Evolutionary conservation across 2,329 filamentous ascomycete genomes (phyloP).

Genomic region (Apiospora hydei): DNA sequence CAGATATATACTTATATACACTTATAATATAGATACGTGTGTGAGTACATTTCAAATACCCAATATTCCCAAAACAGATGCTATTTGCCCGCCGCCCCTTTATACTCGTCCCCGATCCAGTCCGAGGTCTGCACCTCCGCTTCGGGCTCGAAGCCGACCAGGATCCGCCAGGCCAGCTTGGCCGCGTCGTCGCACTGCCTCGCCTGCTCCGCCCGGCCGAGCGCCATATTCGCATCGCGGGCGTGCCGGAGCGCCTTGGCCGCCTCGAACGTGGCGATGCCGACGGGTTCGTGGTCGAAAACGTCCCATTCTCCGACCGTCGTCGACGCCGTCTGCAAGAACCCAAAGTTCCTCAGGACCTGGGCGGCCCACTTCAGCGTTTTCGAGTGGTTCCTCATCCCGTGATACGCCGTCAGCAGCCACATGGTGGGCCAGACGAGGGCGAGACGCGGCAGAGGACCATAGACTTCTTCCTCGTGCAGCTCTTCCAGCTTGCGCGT

Average conservation of each 20-base stretch:
- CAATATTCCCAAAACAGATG: not conserved
- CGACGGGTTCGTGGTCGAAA: conserved; percentile 36
- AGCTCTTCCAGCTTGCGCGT: conserved; percentile 41
- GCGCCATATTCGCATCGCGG: conserved; percentile 39
- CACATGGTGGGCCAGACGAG: conserved; percentile 47
- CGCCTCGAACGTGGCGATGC: conserved; percentile 45
- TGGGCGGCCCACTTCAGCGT: conserved; percentile 40
- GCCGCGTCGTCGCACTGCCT: conserved; percentile 39
- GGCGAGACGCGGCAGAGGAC: conserved; percentile 40
- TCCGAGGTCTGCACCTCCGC: not conserved
- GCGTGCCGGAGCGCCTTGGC: conserved; percentile 42
- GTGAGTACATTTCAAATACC: not conserved
- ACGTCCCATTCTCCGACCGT: conserved; percentile 28
- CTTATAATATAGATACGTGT: not conserved
- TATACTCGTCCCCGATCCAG: conserved; percentile 16
- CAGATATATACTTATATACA: not conserved
- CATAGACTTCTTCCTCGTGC: conserved; percentile 44
- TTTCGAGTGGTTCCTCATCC: conserved; percentile 43
- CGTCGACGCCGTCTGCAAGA: conserved; percentile 21
- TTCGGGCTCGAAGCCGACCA: conserved; percentile 41
- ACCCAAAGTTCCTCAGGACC: conserved; percentile 46
- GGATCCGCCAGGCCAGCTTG: conserved; percentile 40
- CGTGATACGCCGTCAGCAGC: conserved; percentile 43
- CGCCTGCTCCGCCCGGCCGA: conserved; percentile 39
- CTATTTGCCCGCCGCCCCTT: not conserved